Conservation (phyloP, 2,329 filamentous ascomycete species). For the Cytospora paraplurivora region DNA sequence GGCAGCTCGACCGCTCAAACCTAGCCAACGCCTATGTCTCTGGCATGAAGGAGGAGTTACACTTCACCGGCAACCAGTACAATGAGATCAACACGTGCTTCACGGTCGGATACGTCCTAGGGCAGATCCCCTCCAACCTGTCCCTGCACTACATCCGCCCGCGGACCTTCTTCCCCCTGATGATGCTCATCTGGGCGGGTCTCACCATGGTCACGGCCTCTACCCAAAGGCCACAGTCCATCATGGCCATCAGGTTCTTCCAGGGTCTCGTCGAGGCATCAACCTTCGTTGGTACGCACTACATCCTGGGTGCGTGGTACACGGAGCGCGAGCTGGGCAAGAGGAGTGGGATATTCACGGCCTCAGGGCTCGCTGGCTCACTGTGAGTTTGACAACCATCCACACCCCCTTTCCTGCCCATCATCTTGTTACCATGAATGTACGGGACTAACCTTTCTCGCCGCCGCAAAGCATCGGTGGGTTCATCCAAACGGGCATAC, state of each 20-base stretch:
- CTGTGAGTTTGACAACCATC: conserved; percentile 45
- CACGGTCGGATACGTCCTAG: conserved; percentile 46
- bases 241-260: conserved; percentile 63
- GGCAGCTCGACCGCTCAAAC: conserved; percentile 52
- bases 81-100: conserved; percentile 57
- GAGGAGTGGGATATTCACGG: conserved; percentile 62
- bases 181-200: conserved; percentile 65
- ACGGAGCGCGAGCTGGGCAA: conserved; percentile 63
- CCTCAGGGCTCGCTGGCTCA: conserved; percentile 60
- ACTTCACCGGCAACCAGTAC: conserved; percentile 50
- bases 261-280: conserved; percentile 57
- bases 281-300: conserved; percentile 61
- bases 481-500: conserved; percentile 60
- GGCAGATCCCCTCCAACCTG: conserved; percentile 63
- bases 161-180: conserved; percentile 63
- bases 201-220: conserved; percentile 64
- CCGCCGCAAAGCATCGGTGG: conserved; percentile 47
- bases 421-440: neutral
- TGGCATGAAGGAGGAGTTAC: conserved; percentile 54
- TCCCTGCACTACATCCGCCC: conserved; percentile 65
- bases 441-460: neutral
- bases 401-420: too few species aligned
- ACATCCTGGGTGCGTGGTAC: conserved; percentile 64
- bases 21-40: conserved; percentile 57
- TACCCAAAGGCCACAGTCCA: conserved; percentile 51